Conservation (phyloP, 2,329 filamentous ascomycete species). For the Aspergillus puulaauensis region DNA sequence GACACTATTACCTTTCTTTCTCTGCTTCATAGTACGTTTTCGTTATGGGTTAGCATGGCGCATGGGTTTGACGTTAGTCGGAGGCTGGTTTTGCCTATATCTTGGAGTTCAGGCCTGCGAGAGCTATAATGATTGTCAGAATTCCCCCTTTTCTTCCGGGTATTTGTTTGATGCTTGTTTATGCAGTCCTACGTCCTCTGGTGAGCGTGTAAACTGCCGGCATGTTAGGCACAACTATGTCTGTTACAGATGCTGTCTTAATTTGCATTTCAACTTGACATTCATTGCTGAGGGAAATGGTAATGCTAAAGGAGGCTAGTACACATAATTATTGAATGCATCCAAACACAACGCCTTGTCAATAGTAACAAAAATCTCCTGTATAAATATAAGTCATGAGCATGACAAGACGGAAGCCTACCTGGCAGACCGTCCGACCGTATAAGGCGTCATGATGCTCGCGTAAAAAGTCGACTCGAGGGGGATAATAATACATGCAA, state of each 20-base stretch:
- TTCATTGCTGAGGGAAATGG: background rate
- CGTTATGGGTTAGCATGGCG: conserved; percentile 25
- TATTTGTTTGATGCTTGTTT: background rate
- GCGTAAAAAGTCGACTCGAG: background rate
- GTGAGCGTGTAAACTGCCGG: background rate
- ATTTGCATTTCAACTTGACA: background rate
- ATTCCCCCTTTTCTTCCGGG: background rate
- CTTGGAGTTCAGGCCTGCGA: conserved; percentile 15
- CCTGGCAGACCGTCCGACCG: background rate
- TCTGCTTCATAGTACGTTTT: conserved; percentile 14
- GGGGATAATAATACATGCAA: background rate
- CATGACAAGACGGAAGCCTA: background rate
- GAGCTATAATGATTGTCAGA: background rate
- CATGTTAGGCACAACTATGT: background rate
- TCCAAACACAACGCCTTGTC: conserved; percentile 6
- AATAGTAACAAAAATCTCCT: background rate
- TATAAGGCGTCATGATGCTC: background rate
- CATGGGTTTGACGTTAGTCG: conserved; percentile 13
- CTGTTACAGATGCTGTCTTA: background rate
- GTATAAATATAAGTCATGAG: background rate
- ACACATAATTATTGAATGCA: conserved; percentile 1
- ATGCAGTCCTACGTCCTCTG: background rate
- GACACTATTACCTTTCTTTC: background rate
- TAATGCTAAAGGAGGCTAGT: background rate
- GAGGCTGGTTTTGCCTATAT: conserved; percentile 7